Percentiles rank a stretch among this genome's conserved stretches.
Conservation (phyloP, 352 stramenopile species). For the Pythium periplocum region DNA sequence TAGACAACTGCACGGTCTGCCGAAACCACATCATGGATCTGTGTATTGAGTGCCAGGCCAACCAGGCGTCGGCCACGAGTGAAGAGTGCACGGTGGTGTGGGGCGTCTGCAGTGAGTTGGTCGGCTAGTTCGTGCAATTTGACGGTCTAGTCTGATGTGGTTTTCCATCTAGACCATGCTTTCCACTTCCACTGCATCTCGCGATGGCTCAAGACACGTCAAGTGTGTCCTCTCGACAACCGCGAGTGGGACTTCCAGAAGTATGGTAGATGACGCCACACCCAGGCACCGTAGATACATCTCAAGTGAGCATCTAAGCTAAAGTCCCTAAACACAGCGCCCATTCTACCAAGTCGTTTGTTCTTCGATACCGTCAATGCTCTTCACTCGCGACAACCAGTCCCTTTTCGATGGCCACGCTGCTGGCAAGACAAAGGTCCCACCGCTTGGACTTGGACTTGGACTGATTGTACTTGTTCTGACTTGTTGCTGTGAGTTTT, state of each 20-base stretch:
- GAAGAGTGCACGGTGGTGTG: conserved; percentile 86
- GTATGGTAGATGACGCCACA: conserved; percentile 67
- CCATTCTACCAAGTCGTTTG: too few species aligned
- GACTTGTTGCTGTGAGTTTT: too few species aligned
- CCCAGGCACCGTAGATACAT: too few species aligned
- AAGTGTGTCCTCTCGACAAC: conserved; percentile 99
- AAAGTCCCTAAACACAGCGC: too few species aligned
- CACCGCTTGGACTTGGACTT: too few species aligned
- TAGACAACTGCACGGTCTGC: conserved; percentile 96
- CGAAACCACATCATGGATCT: conserved; percentile 99
- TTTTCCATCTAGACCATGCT: conserved; percentile 93
- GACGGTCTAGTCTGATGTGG: neutral
- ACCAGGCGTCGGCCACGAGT: conserved; percentile 84
- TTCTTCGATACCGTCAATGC: too few species aligned
- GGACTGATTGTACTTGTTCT: too few species aligned
- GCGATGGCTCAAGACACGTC: conserved; percentile 98
- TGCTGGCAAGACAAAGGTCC: too few species aligned
- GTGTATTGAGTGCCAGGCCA: conserved; percentile 98
- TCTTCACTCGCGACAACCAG: too few species aligned
- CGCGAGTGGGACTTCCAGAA: conserved; percentile 99
- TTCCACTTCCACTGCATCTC: conserved; percentile 99
- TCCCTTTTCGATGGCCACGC: too few species aligned
- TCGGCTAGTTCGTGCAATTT: neutral
- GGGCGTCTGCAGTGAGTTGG: conserved; percentile 85
- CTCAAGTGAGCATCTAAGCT: too few species aligned